Percentiles rank a stretch among this genome's conserved stretches.
Evolutionary conservation across 192 early-diverging fungal genomes (phyloP).

Genomic region (Backusella liffmaniae): DNA sequence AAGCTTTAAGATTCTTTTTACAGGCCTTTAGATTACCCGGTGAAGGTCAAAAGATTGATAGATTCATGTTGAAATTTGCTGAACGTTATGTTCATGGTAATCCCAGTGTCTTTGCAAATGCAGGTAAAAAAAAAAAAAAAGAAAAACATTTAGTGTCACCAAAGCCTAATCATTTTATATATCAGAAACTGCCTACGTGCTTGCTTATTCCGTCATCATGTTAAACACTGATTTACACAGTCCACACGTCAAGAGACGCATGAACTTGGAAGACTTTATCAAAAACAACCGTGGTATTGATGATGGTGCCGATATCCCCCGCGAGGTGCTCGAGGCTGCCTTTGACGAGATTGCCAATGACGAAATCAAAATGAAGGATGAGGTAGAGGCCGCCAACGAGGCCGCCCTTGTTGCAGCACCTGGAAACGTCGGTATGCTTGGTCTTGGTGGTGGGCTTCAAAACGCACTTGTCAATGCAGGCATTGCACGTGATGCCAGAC

Average conservation of each 20-base stretch:
- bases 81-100: slow-evolving; percentile 88
- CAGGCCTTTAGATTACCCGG: slow-evolving; percentile 91
- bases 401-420: slow-evolving; percentile 49
- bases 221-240: slow-evolving; percentile 93
- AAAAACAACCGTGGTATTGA: slow-evolving; percentile 94
- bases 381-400: slow-evolving; percentile 62
- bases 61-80: slow-evolving; percentile 98
- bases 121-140: slow-evolving; percentile 34
- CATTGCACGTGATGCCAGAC: slow-evolving; percentile 37
- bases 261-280: slow-evolving; percentile 85
- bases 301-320: slow-evolving; percentile 77
- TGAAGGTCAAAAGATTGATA: slow-evolving; percentile 94
- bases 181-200: slow-evolving; percentile 83
- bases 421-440: slow-evolving; percentile 44
- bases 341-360: slow-evolving; percentile 80
- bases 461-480: slow-evolving; percentile 41
- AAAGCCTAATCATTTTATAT: neutral
- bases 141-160: too few relatives aligned
- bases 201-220: slow-evolving; percentile 92
- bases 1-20: slow-evolving; percentile 79
- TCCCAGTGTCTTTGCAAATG: slow-evolving; percentile 79
- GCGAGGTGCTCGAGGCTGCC: slow-evolving; percentile 67
- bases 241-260: slow-evolving; percentile 80
- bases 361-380: slow-evolving; percentile 95
- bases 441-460: slow-evolving; percentile 37